phyloP scores from a whole-genome alignment of 176 grass and related monocot genomes.

The Bonia amplexicaulis region DNA sequence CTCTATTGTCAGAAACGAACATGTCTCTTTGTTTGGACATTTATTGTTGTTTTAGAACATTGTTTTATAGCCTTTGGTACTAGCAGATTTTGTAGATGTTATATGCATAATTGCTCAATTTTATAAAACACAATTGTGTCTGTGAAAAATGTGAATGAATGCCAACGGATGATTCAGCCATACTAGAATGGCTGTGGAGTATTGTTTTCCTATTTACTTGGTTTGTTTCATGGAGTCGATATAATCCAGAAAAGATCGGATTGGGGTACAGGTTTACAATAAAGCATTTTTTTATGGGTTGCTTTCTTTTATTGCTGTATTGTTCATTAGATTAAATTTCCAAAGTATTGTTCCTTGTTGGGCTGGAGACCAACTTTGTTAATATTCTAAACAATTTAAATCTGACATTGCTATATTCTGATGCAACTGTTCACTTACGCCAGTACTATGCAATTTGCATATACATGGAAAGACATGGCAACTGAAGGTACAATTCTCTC shows the following conservation, averaged over 20 bases:
- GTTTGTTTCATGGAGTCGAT: background rate
- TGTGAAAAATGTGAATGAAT: background rate
- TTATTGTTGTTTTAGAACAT: background rate
- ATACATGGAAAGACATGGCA: background rate
- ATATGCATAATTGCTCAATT: background rate
- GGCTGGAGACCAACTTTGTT: background rate
- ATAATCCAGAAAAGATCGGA: background rate
- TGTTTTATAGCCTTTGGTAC: background rate
- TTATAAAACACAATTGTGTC: background rate
- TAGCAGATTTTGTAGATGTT: background rate
- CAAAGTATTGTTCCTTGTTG: background rate
- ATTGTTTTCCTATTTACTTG: background rate
- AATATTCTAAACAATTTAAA: background rate
- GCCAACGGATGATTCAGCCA: background rate
- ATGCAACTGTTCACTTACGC: background rate
- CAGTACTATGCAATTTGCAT: background rate
- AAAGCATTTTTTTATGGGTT: background rate
- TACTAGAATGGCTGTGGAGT: background rate
- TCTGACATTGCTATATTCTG: background rate
- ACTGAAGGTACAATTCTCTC: background rate
- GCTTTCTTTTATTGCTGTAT: background rate
- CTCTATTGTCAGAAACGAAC: background rate
- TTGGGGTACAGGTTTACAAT: background rate
- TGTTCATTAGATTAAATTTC: background rate
- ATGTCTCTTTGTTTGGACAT: background rate